A percentile compares a stretch with the other conserved stretches of the same genome.
Evolutionary conservation across 768 basidiomycete genomes (phyloP).

Genomic region (Zangia roseola): DNA sequence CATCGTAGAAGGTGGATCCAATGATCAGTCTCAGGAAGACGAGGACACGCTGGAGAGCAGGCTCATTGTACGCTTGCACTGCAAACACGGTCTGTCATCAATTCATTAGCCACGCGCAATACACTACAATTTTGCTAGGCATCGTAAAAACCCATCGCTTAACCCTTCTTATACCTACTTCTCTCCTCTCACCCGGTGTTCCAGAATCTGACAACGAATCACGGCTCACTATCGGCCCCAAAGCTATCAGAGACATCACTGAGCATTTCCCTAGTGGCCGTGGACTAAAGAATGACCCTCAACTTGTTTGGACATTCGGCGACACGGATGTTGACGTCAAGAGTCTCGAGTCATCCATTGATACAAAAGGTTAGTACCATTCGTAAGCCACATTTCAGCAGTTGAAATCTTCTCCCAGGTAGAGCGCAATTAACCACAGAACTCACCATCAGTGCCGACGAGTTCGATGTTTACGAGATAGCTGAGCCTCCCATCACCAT

Average conservation of each 20-base stretch:
- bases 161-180: conserved; percentile 53
- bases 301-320: conserved; percentile 79
- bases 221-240: conserved; percentile 67
- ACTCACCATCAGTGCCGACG: conserved; percentile 71
- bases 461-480: conserved; percentile 78
- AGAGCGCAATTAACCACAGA: conserved; percentile 70
- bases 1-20: conserved; percentile 52
- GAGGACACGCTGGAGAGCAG: conserved; percentile 68
- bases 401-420: conserved; percentile 36
- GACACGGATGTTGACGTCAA: conserved; percentile 66
- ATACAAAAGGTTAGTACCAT: conserved; percentile 52
- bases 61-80: conserved; percentile 69
- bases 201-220: conserved; percentile 61
- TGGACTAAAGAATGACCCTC: conserved; percentile 67
- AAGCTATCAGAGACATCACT: conserved; percentile 70
- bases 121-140: conserved; percentile 40
- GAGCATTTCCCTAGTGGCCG: conserved; percentile 75
- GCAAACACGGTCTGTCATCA: conserved; percentile 72
- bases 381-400: neutral
- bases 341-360: conserved; percentile 64
- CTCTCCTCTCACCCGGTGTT: conserved; percentile 64
- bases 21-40: conserved; percentile 33
- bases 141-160: conserved; percentile 82
- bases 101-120: conserved; percentile 1
- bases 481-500: conserved; percentile 61